phyloP scores from a whole-genome alignment of 2,329 filamentous ascomycete genomes.

The Ophiosphaerella narmari region DNA sequence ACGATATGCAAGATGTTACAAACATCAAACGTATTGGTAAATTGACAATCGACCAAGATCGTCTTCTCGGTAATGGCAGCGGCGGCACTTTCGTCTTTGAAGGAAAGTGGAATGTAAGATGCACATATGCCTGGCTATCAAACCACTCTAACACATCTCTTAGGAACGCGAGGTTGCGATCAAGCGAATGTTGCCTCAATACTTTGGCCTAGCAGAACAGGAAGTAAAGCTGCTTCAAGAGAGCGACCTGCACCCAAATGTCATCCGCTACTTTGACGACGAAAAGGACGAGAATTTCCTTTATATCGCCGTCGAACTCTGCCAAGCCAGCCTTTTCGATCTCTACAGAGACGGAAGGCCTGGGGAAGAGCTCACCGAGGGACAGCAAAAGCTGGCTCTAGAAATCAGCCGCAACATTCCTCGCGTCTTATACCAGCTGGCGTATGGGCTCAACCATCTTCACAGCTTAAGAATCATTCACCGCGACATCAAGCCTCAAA shows the following conservation, averaged over 20 bases:
- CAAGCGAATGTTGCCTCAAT: conserved; percentile 94
- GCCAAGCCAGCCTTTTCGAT: conserved; percentile 90
- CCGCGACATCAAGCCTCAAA: conserved; percentile 95
- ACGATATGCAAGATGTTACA: conserved; percentile 53
- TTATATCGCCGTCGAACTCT: conserved; percentile 94
- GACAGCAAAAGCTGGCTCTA: conserved; percentile 70
- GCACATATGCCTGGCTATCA: not conserved
- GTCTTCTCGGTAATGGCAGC: conserved; percentile 74
- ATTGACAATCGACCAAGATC: conserved; percentile 63
- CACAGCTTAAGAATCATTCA: conserved; percentile 94
- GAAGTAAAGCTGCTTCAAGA: conserved; percentile 89
- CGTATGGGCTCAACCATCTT: conserved; percentile 83
- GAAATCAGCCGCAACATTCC: conserved; percentile 77
- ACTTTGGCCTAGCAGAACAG: conserved; percentile 92
- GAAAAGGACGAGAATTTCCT: conserved; percentile 87
- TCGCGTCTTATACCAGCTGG: conserved; percentile 83
- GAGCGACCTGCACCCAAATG: conserved; percentile 94
- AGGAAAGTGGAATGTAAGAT: conserved; percentile 76
- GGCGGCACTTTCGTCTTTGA: conserved; percentile 97
- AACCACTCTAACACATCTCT: conserved; percentile 7
- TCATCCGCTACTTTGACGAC: conserved; percentile 95
- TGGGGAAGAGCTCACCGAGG: conserved; percentile 57
- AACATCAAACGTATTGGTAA: conserved; percentile 64
- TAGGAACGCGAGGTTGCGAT: conserved; percentile 85
- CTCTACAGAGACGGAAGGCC: conserved; percentile 71